Base-by-base conservation (phyloP, 2,329 filamentous ascomycete genomes). In the Dothistroma pini region DNA sequence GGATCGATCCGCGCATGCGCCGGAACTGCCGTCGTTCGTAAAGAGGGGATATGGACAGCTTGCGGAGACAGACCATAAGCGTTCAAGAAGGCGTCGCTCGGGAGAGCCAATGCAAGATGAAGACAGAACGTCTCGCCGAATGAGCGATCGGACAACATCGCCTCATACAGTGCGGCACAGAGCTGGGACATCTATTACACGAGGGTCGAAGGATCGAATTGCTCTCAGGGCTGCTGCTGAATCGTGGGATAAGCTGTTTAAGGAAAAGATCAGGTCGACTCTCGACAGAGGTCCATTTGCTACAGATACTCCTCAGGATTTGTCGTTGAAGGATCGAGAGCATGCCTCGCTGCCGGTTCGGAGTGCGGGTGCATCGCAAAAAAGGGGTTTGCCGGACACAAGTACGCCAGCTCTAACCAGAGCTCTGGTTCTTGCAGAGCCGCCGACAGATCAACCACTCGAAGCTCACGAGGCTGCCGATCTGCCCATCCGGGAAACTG, bases 11-110 rank as follows among this genome's bases (percentile, higher is more conserved):
- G 48, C 48, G 48, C 48, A 29, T 31, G 48, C 48, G 48, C 48
- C 34, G n/a, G 66, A 70, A n/a, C 54, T 72, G 59, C 69, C 69
- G 1, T 68, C 66, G n/a, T 60, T 65, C 7, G 69, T 71, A n/a
- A 68, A 70, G 32, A 57, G 57, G 25, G 69, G 64, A n/a, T 70
- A 71, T 60, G 65, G 57, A 50, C 59, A 64, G 49, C 22, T 66
- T 14, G 54, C 49, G 29, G 50, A 68, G 51, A 29, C 54, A 21
- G 35, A 34, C 38, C 54, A 51, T 31, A 51, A 51, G 21, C 48
- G 21, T 6, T 25, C 8, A n/a, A 51, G 48, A 19, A 51, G 41
- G 59, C 59, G 22, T 11, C 16, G 35, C 19, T 51, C 54, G 4
- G 2, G 51, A 61, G 35, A 21, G 29, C 32, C 44, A 34, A 14